Conservation (phyloP, 2,329 filamentous ascomycete species). For the Neopestalotiopsis sp. region DNA sequence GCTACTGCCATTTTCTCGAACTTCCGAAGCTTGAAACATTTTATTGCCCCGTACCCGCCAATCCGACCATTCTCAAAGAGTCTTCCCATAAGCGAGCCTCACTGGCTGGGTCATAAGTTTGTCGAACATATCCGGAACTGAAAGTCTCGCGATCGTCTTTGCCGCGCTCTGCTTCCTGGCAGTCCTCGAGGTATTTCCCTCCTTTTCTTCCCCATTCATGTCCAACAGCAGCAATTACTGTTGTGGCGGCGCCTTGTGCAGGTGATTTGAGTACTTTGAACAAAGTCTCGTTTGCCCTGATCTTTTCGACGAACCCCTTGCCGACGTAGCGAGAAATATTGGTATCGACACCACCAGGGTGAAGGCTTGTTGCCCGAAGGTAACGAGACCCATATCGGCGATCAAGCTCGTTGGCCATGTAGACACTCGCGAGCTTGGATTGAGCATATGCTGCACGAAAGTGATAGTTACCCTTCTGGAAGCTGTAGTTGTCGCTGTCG, state of each 20-base stretch:
- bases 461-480: constrained; percentile 39
- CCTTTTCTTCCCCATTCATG: constrained; percentile 46
- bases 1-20: no score
- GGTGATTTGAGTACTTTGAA: constrained; percentile 27
- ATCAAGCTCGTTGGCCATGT: constrained; percentile 15
- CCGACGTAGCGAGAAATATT: constrained; percentile 27
- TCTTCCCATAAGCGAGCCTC: constrained; percentile 4
- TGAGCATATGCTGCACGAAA: constrained; percentile 48
- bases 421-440: constrained; percentile 55
- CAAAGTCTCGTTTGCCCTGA: background rate
- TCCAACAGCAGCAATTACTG: constrained; percentile 44
- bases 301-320: constrained; percentile 19
- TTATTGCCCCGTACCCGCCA: background rate
- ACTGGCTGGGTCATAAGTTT: constrained; percentile 2
- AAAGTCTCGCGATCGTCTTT: background rate
- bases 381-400: constrained; percentile 1
- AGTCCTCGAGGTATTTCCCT: constrained; percentile 35
- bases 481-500: constrained; percentile 45
- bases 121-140: background rate
- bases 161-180: background rate
- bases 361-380: constrained; percentile 31
- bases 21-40: background rate
- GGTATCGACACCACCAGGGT: constrained; percentile 50
- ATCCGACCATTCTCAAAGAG: background rate
- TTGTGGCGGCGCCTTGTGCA: constrained; percentile 51